phyloP scores from a whole-genome alignment of 257 asterid species.

The Salvia rosmarinus region DNA sequence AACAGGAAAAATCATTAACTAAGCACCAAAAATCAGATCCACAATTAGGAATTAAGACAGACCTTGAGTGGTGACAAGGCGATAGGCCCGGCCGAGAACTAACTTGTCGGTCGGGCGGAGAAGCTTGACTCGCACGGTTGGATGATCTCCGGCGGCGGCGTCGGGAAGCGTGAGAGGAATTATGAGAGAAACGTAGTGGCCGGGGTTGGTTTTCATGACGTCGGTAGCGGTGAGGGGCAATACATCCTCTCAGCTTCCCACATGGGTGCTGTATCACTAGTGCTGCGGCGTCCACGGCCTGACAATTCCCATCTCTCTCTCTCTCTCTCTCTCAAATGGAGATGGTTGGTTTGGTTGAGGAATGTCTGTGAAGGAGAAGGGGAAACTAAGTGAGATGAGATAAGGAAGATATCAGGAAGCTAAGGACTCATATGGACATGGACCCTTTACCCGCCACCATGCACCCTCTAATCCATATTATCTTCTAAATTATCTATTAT shows the following conservation, averaged over 20 bases:
- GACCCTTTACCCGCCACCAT: too few species aligned
- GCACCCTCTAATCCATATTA: too few species aligned
- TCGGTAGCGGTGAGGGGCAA: conserved; percentile 68
- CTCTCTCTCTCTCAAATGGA: background rate
- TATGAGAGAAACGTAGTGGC: conserved; percentile 82
- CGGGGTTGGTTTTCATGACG: conserved; percentile 83
- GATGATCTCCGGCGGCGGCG: conserved; percentile 29
- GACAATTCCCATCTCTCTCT: conserved; percentile 93
- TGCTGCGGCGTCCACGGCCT: conserved; percentile 90
- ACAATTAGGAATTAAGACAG: background rate
- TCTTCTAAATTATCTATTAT: too few species aligned
- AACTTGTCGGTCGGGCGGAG: conserved; percentile 73
- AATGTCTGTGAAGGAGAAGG: too few species aligned
- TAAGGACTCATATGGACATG: too few species aligned
- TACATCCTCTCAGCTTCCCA: conserved; percentile 73
- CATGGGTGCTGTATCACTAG: conserved; percentile 84
- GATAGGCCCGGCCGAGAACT: conserved; percentile 80
- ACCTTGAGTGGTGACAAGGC: conserved; percentile 91
- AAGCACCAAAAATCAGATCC: background rate
- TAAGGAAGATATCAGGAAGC: too few species aligned
- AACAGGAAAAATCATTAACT: background rate
- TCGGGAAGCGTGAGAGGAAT: conserved; percentile 52
- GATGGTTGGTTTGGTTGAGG: too few species aligned
- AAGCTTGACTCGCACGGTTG: conserved; percentile 76
- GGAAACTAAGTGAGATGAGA: too few species aligned